Conservation (phyloP, 225 moss, liverwort and hornwort genomes). For the Neckera pumila region DNA sequence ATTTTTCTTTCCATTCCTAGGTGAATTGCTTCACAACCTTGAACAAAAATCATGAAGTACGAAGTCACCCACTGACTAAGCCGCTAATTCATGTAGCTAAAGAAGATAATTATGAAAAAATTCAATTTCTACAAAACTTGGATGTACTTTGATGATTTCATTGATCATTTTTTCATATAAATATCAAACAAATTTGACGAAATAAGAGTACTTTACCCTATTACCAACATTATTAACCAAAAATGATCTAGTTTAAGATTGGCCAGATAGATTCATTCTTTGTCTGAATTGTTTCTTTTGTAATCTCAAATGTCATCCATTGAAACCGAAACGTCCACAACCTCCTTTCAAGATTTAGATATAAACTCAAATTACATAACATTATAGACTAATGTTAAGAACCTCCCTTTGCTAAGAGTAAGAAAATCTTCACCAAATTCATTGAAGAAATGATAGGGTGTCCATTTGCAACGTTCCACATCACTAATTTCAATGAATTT, state of each 20-base stretch:
- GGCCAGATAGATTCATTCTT: not conserved
- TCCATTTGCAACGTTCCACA: rapidly evolving
- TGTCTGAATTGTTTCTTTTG: not conserved
- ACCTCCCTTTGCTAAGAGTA: not conserved
- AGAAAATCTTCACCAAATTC: no score
- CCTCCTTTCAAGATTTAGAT: rapidly evolving
- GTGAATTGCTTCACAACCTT: not conserved
- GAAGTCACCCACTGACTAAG: rapidly evolving
- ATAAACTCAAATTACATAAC: not conserved
- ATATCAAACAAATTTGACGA: not conserved
- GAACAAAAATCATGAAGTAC: not conserved
- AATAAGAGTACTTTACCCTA: not conserved
- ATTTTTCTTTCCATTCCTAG: not conserved
- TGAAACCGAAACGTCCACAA: rapidly evolving
- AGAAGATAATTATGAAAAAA: not conserved
- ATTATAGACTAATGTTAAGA: not conserved
- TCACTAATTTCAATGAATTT: not conserved
- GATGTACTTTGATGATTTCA: not conserved
- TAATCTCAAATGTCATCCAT: not conserved
- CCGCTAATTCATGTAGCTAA: not conserved
- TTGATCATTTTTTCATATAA: not conserved
- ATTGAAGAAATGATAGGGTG: no score
- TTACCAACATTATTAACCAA: not conserved
- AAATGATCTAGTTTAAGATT: not conserved
- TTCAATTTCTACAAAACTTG: not conserved